These are phyloP conservation scores for Leccinum imitatum DNA, from an alignment of 768 basidiomycete genomes.

Conservation along the genomic window DNA sequence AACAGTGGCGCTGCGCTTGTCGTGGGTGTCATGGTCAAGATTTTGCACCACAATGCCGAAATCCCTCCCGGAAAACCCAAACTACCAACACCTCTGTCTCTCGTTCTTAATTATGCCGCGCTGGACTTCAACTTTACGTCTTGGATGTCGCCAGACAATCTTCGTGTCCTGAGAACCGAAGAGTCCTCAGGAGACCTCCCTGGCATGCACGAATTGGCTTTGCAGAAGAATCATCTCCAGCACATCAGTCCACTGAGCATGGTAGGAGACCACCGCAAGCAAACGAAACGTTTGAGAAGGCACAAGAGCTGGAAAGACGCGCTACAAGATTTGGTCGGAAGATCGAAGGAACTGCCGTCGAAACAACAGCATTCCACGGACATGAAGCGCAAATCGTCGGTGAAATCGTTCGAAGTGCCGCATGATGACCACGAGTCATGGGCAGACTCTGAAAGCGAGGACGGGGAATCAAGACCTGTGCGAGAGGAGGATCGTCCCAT, in stretches of 20 bases:
- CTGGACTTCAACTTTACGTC: conserved; percentile 98
- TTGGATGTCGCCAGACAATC: conserved; percentile 87
- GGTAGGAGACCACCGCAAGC: conserved; percentile 65
- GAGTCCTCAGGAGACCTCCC: conserved; percentile 82
- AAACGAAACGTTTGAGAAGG: conserved; percentile 45
- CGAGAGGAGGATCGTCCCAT: conserved; percentile 77
- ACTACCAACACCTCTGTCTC: conserved; percentile 73
- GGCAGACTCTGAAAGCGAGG: conserved; percentile 53
- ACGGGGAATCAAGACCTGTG: conserved; percentile 44
- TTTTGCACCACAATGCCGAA: conserved; percentile 61
- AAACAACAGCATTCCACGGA: conserved; percentile 21
- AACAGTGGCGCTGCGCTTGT: conserved; percentile 85
- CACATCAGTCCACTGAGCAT: conserved; percentile 91
- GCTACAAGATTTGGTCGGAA: conserved; percentile 46
- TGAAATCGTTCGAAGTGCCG: conserved; percentile 22
- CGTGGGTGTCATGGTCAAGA: conserved; percentile 79
- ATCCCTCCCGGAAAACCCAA: conserved; percentile 33
- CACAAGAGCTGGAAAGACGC: conserved; percentile 61
- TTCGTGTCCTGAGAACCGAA: conserved; percentile 83
- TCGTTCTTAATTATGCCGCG: conserved; percentile 88
- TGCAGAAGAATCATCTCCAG: conserved; percentile 85
- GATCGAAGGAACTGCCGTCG: conserved; percentile 31
- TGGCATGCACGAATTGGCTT: conserved; percentile 64
- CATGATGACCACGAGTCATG: conserved; percentile 49
- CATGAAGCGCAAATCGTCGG: conserved; percentile 31